Base-by-base conservation (phyloP, 805 yeast genomes). In the Yamadazyma scolyti region DNA sequence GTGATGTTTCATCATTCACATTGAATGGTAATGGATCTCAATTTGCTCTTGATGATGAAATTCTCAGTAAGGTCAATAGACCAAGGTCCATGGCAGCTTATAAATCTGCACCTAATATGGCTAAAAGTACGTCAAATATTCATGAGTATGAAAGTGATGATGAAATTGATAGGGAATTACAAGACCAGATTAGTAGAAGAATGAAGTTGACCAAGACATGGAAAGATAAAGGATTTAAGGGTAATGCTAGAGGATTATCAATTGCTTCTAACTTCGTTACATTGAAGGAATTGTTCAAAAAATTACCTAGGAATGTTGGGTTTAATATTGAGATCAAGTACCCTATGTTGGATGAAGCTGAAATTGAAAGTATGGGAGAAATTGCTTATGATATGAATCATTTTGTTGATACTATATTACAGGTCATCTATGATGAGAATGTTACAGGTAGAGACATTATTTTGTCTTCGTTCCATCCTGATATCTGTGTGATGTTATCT, bases 391-490 rank as follows among this genome's bases (percentile, higher is more conserved):
- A 89, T 45, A 67, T 88, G 64, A 90, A 90, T 54, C 72, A 71
- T 44, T 90, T 88, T 79, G 84, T 87, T 20, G 97, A 90, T 54
- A 85, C 95, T 0, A 84, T 90, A 11, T 68, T 90, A 43, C 68
- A 82, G 44, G 72, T 71, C 16, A 90, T 90, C 10, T 89, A 82
- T 51, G 70, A 65, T 39, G 94, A 85, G 37, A 69, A 83, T 54
- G 77, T 79, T 6, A 66, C 75, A 22, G 89, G 87, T 6, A 71
- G 97, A 44, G 96, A 90, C 53, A 75, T 90, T 25, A 80, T 90
- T 12, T 85, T 90, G 48, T 86, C 96, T 2, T 84, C 95, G 2
- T 90, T 90, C 71, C 95, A 90, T 50, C 97, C 97, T 0, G 97
- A 90, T 54, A 75, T 87, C 19, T 90, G 97, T 57, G 58, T 85